Conservation (phyloP, 208 protist species). For the Trypanosoma rangeli region DNA sequence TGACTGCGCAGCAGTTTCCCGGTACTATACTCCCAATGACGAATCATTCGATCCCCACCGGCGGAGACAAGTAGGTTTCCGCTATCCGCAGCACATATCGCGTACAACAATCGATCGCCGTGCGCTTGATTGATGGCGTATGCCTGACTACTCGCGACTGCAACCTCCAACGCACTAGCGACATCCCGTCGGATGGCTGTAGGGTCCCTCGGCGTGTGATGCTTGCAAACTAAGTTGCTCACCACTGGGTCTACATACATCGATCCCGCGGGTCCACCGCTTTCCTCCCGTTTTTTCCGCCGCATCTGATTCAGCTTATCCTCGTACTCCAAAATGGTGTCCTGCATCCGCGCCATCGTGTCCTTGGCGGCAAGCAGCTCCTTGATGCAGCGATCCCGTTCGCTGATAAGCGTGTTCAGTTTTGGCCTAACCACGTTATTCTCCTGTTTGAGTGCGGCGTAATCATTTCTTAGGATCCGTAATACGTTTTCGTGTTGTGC, state of each 20-base stretch:
- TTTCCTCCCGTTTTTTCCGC: background rate
- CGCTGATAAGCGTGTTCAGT: slow-evolving; percentile 17
- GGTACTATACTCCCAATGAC: slow-evolving; percentile 45
- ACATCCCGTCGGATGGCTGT: slow-evolving; percentile 13
- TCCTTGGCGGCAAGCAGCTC: slow-evolving; percentile 40
- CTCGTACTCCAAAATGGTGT: slow-evolving; percentile 40
- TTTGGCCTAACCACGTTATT: slow-evolving; percentile 44
- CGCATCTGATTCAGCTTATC: slow-evolving; percentile 32
- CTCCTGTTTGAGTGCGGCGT: slow-evolving; percentile 60
- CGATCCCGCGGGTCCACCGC: background rate
- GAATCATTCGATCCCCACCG: slow-evolving; percentile 55
- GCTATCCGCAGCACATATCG: slow-evolving; percentile 39
- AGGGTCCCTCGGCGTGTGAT: background rate
- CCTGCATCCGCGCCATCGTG: slow-evolving; percentile 41
- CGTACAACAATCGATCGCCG: slow-evolving; percentile 41
- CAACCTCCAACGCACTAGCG: background rate
- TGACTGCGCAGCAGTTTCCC: slow-evolving; percentile 19
- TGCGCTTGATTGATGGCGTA: slow-evolving; percentile 40
- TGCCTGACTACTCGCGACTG: slow-evolving; percentile 21
- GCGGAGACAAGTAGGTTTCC: slow-evolving; percentile 40
- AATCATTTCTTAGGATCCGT: slow-evolving; percentile 59
- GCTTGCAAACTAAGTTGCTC: background rate
- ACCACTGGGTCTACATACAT: background rate
- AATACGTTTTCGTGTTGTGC: slow-evolving; percentile 49
- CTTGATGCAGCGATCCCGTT: slow-evolving; percentile 39